phyloP scores from a whole-genome alignment of 768 basidiomycete genomes.

The Suillus alpinus region DNA sequence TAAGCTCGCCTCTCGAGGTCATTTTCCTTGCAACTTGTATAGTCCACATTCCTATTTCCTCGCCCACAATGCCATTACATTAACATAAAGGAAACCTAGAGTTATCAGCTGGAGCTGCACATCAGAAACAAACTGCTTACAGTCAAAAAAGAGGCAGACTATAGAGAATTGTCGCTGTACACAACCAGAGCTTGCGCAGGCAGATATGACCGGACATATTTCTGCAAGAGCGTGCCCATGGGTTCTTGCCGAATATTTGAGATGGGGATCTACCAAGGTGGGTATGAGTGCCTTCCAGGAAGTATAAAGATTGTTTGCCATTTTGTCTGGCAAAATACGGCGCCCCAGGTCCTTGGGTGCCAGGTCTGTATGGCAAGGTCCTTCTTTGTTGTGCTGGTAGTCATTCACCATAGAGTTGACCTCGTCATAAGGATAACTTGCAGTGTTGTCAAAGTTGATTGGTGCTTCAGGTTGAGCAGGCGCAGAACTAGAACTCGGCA shows the following conservation, averaged over 20 bases:
- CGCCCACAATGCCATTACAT: slow-evolving; percentile 3
- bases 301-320: not conserved
- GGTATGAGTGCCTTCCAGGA: not conserved
- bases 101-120: not conserved
- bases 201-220: not conserved
- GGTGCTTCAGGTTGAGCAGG: not conserved
- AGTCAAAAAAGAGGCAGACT: not conserved
- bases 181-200: not conserved
- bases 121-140: not conserved
- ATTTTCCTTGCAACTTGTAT: no score
- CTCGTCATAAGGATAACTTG: not conserved
- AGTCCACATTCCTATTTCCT: no score
- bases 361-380: not conserved
- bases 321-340: not conserved
- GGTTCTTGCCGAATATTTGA: not conserved
- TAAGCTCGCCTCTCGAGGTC: no score
- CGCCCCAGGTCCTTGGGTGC: not conserved
- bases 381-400: not conserved
- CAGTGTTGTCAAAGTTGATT: not conserved
- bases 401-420: not conserved
- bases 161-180: not conserved
- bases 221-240: not conserved
- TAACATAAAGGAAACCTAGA: slow-evolving; percentile 15
- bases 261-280: not conserved
- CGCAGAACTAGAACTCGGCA: not conserved